Percentiles rank a stretch among this genome's conserved stretches.
These are phyloP conservation scores for Paralagenidium karlingii DNA, from an alignment of 352 stramenopile species.

Conservation along the genomic window DNA sequence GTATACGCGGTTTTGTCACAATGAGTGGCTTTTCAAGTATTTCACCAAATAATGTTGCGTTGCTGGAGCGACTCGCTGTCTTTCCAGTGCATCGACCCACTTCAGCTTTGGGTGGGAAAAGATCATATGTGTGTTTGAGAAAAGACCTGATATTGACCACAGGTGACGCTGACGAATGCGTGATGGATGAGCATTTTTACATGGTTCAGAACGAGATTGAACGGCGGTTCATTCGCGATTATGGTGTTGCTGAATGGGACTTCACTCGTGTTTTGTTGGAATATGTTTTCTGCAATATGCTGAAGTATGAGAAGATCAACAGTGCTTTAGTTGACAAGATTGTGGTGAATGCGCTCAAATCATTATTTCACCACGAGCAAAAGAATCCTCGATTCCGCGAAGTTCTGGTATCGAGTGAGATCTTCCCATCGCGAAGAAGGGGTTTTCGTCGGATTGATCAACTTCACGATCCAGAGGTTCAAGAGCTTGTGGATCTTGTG, in stretches of 20 bases:
- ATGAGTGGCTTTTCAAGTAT: no score
- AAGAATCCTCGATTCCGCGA: slow-evolving; percentile 34
- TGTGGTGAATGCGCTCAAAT: slow-evolving; percentile 26
- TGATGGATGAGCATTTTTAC: slow-evolving; percentile 45
- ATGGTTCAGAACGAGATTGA: slow-evolving; percentile 13
- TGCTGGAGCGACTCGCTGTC: no score
- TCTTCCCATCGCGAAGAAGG: slow-evolving; percentile 47
- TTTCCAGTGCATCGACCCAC: no score
- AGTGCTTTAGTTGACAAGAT: slow-evolving; percentile 28
- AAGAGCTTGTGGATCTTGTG: slow-evolving; percentile 46
- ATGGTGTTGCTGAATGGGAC: slow-evolving; percentile 37
- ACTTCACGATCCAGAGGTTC: slow-evolving; percentile 57
- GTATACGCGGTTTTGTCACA: no score
- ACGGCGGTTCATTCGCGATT: slow-evolving; percentile 32
- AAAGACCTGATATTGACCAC: no score
- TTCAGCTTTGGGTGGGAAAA: no score
- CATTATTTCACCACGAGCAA: slow-evolving; percentile 35
- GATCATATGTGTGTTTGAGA: no score
- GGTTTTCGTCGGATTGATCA: slow-evolving; percentile 32
- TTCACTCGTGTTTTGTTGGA: slow-evolving; percentile 40
- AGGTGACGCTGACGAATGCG: slow-evolving; percentile 22
- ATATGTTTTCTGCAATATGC: slow-evolving; percentile 41
- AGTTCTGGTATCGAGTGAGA: slow-evolving; percentile 15
- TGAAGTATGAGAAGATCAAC: slow-evolving; percentile 15
- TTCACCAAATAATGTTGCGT: no score